phyloP scores from a whole-genome alignment of 208 protist species.

The Naegleria gruberi region DNA sequence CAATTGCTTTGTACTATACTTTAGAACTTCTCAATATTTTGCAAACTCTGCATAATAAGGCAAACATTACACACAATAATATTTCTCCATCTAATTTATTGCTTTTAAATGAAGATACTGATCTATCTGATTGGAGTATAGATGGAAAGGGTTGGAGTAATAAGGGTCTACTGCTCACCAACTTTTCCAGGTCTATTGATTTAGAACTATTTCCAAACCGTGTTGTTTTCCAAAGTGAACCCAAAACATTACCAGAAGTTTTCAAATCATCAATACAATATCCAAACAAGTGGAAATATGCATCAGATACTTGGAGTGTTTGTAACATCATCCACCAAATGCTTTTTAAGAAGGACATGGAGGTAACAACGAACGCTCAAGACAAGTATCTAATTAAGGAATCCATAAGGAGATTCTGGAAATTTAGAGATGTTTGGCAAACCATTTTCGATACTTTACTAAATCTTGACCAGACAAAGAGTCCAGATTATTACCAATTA shows the following conservation, averaged over 20 bases:
- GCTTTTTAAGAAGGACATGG: neutral
- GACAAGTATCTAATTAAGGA: neutral
- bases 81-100: neutral
- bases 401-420: neutral
- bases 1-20: neutral
- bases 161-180: neutral
- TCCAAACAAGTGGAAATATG: neutral
- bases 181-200: neutral
- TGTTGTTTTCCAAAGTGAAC: neutral
- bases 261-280: neutral
- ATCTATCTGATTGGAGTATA: neutral
- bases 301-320: neutral
- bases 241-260: neutral
- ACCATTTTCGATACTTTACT: neutral
- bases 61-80: neutral
- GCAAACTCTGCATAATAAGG: neutral
- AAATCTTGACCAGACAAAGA: neutral
- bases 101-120: neutral
- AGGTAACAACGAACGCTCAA: neutral
- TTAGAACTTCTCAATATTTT: neutral
- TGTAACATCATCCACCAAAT: neutral
- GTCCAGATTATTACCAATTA: neutral
- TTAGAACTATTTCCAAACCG: neutral
- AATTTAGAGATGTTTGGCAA: neutral
- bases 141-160: neutral